Base-by-base conservation (phyloP, 805 yeast genomes). In the Saccharomycopsis olivae region DNA sequence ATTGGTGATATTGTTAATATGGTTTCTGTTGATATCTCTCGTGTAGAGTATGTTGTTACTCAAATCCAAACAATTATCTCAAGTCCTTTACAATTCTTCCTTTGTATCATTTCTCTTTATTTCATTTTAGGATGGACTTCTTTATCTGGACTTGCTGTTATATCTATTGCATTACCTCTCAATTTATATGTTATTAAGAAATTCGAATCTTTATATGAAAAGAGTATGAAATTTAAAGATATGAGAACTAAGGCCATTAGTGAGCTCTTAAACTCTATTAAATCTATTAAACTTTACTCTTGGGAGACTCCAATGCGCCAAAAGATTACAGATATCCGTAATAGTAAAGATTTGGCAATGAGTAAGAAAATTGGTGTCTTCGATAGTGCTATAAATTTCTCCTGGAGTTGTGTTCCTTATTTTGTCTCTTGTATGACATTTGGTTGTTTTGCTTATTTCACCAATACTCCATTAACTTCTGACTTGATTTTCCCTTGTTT, bases 1-100 rank as follows among this genome's bases (percentile, higher is more conserved):
- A 71, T 88, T 2, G 94, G 95, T 49, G 94, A 84, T 48, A 81
- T 86, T 38, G 69, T 85, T 48, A 85, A 83, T 51, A 65, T 79
- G 52, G 70, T 83, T 66, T 73, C 92, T 15, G 88, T 82, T 24
- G 96, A 86, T 61, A 75, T 82, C 10, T 61, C 62, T 35, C 65
- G 81, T 46, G 61, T 85, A 21, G 82, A 77, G 52, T 75, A 72
- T 29, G 58, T 81, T 39, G 57, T 73, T n/a, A 64, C 65, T 35
- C 67, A 70, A 45, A 58, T 77, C 19, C 78, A 73, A 48, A 64
- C 68, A 3, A 51, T 78, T 41, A 58, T 78, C 18, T 68, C 80
- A 33, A 73, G 78, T 1, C 86, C 86, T 4, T 55, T 74, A 14
- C 65, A 75, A 43, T 59, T 79, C 28, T 54, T 70, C 0, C 55